Base-by-base conservation (phyloP, 2,329 filamentous ascomycete genomes). In the Exophiala mesophila region DNA sequence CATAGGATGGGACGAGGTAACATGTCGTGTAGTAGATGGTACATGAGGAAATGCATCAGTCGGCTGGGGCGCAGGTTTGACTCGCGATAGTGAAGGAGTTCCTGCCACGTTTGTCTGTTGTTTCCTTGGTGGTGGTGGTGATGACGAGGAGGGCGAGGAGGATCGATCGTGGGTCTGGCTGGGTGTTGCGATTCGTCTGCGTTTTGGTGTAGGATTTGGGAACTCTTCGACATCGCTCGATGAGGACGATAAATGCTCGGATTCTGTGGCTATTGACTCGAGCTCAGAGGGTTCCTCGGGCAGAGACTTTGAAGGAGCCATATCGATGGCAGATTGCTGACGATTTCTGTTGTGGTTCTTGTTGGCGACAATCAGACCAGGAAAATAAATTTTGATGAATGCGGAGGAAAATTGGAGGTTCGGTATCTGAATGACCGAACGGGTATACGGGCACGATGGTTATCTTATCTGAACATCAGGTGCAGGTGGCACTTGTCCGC, bases 131-230 rank as follows among this genome's bases (percentile, higher is more conserved):
- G 28, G 32, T 1, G 24, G 41, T 9, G 31, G 6, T 6, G 34
- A 18, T 9, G 42, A 15, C 10, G 20, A 0, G 15, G 13, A 9
- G 16, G 5, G 6, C 18, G 23, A 6, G 12, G 12, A 26, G 12
- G 23, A 5, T 6, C 18, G 17, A 5, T 16, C 38, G 13, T 45
- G 6, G 15, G 35, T 20, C 7, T 36, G 39, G 17, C 18, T 41
- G 35, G 47, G 37, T 18, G 30, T 24, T 10, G 50, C 53, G 29
- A 53, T 46, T 19, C 53, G 50, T 41, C 53, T 45, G 21, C 53
- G 53, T 35, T 55, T 55, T 5, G 48, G 26, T n/a, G 43, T 36
- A 10, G 53, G 50, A 17, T 29, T 16, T 12, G 35, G 41, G 31
- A 53, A 53, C 3, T 47, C 50, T 3, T 34, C 30, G 21, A 39